Conservation (phyloP, 192 early-diverging fungal genomes). For the Geranomyces variabilis region DNA sequence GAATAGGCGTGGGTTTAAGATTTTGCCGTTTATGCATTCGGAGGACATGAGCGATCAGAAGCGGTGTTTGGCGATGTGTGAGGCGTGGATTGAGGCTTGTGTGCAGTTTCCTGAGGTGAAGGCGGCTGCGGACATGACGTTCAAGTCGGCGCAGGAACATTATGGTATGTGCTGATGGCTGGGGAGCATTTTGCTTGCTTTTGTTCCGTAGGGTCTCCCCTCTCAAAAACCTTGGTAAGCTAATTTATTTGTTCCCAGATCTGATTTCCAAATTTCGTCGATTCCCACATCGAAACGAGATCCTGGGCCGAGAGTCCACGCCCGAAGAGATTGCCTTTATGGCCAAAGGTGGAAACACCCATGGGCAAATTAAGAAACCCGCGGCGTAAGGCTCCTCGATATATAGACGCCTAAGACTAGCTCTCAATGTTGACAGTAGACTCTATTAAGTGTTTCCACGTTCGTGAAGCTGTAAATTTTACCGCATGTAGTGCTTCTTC, state of each 20-base stretch:
- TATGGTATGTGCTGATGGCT: too few species aligned
- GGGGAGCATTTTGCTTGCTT: too few species aligned
- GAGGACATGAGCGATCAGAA: slow-evolving; percentile 64
- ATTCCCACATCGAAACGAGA: slow-evolving; percentile 62
- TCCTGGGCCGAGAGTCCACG: slow-evolving; percentile 55
- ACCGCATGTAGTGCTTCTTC: slow-evolving; percentile 52
- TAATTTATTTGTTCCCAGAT: slow-evolving; percentile 37
- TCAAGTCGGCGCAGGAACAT: not conserved
- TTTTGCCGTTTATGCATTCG: slow-evolving; percentile 63
- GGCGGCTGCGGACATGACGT: not conserved
- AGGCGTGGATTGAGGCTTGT: slow-evolving; percentile 38
- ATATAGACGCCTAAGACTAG: too few species aligned
- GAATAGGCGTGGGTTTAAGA: too few species aligned
- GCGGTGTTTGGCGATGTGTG: slow-evolving; percentile 45
- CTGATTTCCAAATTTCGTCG: slow-evolving; percentile 65
- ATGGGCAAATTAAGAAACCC: not conserved
- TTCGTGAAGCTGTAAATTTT: not conserved
- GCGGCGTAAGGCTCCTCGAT: too few species aligned
- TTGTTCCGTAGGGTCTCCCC: too few species aligned
- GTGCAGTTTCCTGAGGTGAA: not conserved
- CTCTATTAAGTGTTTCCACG: too few species aligned
- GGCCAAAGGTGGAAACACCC: slow-evolving; percentile 9
- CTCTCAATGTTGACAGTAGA: too few species aligned
- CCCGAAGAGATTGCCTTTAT: slow-evolving; percentile 56
- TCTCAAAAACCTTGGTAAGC: too few species aligned